A percentile compares a stretch with the other conserved stretches of the same genome.
Evolutionary conservation across 352 stramenopile genomes (phyloP).

Genomic region (Phytophthora sp.): DNA sequence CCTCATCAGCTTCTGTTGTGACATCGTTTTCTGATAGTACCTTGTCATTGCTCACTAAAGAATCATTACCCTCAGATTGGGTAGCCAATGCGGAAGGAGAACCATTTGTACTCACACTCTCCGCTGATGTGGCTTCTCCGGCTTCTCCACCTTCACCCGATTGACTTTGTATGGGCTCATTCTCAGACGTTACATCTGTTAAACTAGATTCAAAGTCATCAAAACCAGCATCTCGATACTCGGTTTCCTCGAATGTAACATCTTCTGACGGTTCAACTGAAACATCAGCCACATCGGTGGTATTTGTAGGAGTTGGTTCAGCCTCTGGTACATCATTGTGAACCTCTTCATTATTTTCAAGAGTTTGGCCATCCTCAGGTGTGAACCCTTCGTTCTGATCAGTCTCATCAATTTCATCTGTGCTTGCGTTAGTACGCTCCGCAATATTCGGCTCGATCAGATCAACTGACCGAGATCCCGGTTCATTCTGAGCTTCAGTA

Average conservation of each 20-base stretch:
- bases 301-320: not conserved
- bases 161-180: not conserved
- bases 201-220: constrained; percentile 8
- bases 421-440: not conserved
- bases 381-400: not conserved
- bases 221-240: constrained; percentile 27
- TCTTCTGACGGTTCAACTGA: not conserved
- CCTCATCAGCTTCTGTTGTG: not conserved
- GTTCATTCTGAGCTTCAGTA: not conserved
- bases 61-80: not conserved
- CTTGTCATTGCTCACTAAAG: not conserved
- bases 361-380: not conserved
- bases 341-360: constrained; percentile 1
- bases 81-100: too few relatives aligned
- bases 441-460: not conserved
- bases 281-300: not conserved
- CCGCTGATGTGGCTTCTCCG: not conserved
- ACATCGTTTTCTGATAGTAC: not conserved
- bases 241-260: constrained; percentile 4
- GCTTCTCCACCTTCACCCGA: not conserved
- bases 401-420: not conserved
- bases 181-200: not conserved
- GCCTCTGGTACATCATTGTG: not conserved
- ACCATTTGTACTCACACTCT: not conserved
- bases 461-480: not conserved